Percentiles rank a stretch among this genome's conserved stretches.
Conservation (phyloP, 805 yeast species). For the Komagataella pseudopastoris region DNA sequence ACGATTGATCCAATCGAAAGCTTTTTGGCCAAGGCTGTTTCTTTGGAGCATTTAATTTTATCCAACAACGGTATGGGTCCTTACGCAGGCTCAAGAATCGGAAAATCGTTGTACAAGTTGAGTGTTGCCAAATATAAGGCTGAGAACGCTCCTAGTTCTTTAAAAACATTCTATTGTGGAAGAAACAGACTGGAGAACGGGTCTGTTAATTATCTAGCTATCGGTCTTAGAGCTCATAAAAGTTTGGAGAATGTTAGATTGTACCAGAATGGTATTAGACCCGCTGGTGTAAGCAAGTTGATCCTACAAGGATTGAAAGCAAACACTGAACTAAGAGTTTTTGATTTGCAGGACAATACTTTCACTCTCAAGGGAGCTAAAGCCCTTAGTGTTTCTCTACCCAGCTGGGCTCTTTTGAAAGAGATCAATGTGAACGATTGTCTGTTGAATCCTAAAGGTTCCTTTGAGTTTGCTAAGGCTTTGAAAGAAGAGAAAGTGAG, state of each 20-base stretch:
- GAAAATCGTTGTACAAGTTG: slow-evolving; percentile 66
- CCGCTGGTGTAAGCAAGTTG: slow-evolving; percentile 72
- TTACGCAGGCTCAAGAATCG: slow-evolving; percentile 90
- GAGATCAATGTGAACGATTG: slow-evolving; percentile 88
- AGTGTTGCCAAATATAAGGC: slow-evolving; percentile 45
- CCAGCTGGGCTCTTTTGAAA: slow-evolving; percentile 49
- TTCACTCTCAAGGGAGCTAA: slow-evolving; percentile 59
- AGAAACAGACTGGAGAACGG: slow-evolving; percentile 96
- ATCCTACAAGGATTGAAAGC: slow-evolving; percentile 57
- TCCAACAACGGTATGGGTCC: slow-evolving; percentile 99
- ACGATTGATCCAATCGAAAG: slow-evolving; percentile 82
- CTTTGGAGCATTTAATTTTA: slow-evolving; percentile 74
- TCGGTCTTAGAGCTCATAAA: slow-evolving; percentile 73
- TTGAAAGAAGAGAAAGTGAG: slow-evolving; percentile 21
- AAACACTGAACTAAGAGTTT: slow-evolving; percentile 44
- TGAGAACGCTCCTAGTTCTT: slow-evolving; percentile 29
- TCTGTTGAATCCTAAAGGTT: slow-evolving; percentile 70
- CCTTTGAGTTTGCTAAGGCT: slow-evolving; percentile 36
- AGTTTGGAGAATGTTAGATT: slow-evolving; percentile 62
- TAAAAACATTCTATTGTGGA: slow-evolving; percentile 89
- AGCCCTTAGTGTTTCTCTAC: slow-evolving; percentile 47
- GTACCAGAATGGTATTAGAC: slow-evolving; percentile 96
- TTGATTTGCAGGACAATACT: slow-evolving; percentile 94
- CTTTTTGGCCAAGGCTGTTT: slow-evolving; percentile 59
- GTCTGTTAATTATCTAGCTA: slow-evolving; percentile 70